Evolutionary conservation across 2,329 filamentous ascomycete species (phyloP).

Genomic region (Ophiocordyceps australis): DNA sequence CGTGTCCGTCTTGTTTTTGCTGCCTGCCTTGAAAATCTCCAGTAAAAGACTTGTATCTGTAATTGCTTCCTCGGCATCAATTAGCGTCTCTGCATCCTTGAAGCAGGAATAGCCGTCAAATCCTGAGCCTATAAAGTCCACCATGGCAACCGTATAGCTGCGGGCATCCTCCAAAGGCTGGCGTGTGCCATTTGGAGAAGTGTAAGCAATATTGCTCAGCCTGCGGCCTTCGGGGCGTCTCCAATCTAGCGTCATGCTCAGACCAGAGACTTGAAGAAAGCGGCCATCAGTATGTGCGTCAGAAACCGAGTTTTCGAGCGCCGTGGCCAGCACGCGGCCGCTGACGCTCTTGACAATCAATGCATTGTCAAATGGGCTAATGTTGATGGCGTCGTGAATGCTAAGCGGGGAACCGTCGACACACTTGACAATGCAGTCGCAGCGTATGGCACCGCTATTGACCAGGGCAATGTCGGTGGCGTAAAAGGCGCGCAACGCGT

Average conservation of each 20-base stretch:
- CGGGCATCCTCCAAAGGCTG: not conserved
- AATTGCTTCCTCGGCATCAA: constrained; percentile 7
- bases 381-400: constrained; percentile 8
- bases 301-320: constrained; percentile 8
- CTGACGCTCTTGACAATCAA: constrained; percentile 7
- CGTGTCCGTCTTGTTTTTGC: too few species aligned
- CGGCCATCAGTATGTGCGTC: constrained; percentile 9
- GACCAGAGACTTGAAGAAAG: constrained; percentile 8
- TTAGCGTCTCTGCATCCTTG: constrained; percentile 4
- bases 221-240: constrained; percentile 2
- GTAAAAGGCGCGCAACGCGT: constrained; percentile 8
- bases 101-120: constrained; percentile 9
- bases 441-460: constrained; percentile 8
- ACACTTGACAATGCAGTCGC: constrained; percentile 5
- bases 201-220: constrained; percentile 1
- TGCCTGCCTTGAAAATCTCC: not conserved
- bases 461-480: constrained; percentile 8
- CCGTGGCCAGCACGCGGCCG: constrained; percentile 3
- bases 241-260: constrained; percentile 6
- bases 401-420: constrained; percentile 2
- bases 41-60: constrained; percentile 8
- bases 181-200: not conserved
- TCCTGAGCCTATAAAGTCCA: constrained; percentile 7
- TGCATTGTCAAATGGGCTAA: constrained; percentile 8
- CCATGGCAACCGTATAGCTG: constrained; percentile 3